Evolutionary conservation across 495 filamentous ascomycete genomes (phyloP).

Genomic region (Xylaria acuta): DNA sequence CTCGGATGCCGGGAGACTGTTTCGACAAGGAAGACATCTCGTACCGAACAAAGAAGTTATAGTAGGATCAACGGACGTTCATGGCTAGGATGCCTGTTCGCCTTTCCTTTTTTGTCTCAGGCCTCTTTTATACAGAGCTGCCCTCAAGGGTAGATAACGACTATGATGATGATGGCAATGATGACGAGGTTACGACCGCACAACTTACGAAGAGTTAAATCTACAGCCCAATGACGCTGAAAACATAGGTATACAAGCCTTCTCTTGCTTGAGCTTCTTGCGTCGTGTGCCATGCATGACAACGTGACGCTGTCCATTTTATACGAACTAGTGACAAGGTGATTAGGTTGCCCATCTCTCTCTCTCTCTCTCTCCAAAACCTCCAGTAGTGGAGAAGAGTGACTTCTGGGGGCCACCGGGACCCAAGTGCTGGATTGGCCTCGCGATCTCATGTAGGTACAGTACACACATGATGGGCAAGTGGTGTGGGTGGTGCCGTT

Average conservation of each 20-base stretch:
- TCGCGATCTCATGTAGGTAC: conserved; percentile 17
- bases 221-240: conserved; percentile 16
- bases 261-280: not conserved
- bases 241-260: conserved; percentile 21
- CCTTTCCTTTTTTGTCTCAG: conserved; percentile 14
- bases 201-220: conserved; percentile 25
- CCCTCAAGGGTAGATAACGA: conserved; percentile 28
- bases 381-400: conserved; percentile 3
- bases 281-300: not conserved
- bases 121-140: conserved; percentile 24
- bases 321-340: not conserved
- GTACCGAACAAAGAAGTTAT: conserved; percentile 16
- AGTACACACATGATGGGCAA: conserved; percentile 15
- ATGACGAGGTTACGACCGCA: conserved; percentile 29
- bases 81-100: conserved; percentile 14
- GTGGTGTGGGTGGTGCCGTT: conserved; percentile 30
- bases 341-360: not conserved
- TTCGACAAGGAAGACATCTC: not conserved
- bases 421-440: not conserved
- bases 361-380: not conserved
- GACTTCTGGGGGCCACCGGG: not conserved
- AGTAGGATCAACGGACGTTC: conserved; percentile 14
- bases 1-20: conserved; percentile 11
- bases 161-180: conserved; percentile 25
- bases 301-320: conserved; percentile 1